Evolutionary conservation across 129 eudicot genomes (phyloP).

Genomic region (Flaveria sonorensis): DNA sequence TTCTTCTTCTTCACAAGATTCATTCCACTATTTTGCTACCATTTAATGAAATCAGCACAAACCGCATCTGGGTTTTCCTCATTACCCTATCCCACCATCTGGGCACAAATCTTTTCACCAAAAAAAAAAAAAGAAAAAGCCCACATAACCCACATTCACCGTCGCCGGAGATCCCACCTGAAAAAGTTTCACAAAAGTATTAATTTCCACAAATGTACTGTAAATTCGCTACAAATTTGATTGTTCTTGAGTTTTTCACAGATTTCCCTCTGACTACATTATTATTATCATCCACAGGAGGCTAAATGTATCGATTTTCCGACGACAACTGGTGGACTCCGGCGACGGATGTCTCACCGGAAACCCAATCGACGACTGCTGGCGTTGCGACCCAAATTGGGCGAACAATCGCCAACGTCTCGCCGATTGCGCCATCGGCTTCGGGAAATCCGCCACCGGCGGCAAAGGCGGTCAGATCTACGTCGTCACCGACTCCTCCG

Average conservation of each 20-base stretch:
- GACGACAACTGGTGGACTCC: conserved; percentile 56
- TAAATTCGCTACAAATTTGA: background rate
- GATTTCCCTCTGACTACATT: background rate
- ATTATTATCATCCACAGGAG: conserved; percentile 45
- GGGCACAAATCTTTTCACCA: conserved; percentile 21
- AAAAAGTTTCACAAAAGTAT: background rate
- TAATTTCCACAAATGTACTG: background rate
- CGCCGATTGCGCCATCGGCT: conserved; percentile 92
- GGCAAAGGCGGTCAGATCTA: conserved; percentile 93
- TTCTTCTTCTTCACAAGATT: background rate
- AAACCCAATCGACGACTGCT: conserved; percentile 97
- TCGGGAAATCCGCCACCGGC: conserved; percentile 72
- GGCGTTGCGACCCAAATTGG: conserved; percentile 95
- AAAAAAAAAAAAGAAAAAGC: background rate
- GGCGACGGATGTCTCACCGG: conserved; percentile 61
- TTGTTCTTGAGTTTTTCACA: background rate
- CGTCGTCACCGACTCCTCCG: conserved; percentile 84
- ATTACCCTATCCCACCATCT: conserved; percentile 20
- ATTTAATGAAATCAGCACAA: conserved; percentile 3
- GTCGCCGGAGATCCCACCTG: background rate
- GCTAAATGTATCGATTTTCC: conserved; percentile 60
- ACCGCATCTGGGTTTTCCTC: conserved; percentile 28
- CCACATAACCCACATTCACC: background rate
- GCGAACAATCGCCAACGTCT: conserved; percentile 67
- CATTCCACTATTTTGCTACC: background rate